Evolutionary conservation across 2,329 filamentous ascomycete species (phyloP).

Genomic region (Fragosphaeria purpurea): DNA sequence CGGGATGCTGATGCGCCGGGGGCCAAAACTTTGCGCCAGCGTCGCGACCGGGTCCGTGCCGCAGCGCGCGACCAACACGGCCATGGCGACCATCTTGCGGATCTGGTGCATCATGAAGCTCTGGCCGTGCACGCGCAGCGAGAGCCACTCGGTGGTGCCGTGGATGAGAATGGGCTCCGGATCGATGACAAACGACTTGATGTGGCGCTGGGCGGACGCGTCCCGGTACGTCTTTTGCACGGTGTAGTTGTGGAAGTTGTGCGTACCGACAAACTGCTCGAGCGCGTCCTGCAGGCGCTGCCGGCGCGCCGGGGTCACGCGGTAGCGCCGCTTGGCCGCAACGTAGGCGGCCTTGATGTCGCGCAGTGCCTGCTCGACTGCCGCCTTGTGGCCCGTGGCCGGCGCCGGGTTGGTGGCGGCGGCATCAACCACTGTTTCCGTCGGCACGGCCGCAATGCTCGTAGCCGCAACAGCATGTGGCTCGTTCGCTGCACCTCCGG

Average conservation of each 20-base stretch:
- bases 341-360: constrained; percentile 75
- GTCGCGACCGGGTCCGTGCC: constrained; percentile 63
- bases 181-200: constrained; percentile 83
- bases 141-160: constrained; percentile 92
- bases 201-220: constrained; percentile 76
- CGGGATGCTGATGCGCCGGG: constrained; percentile 71
- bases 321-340: constrained; percentile 73
- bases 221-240: constrained; percentile 76
- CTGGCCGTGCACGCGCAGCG: constrained; percentile 91
- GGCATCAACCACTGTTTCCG: background rate
- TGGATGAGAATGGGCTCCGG: constrained; percentile 70
- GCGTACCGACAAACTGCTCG: constrained; percentile 67
- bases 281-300: constrained; percentile 67
- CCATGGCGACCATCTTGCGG: constrained; percentile 97
- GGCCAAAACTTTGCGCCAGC: constrained; percentile 64
- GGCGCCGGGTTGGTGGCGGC: constrained; percentile 20
- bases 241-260: constrained; percentile 97
- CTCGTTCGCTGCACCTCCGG: background rate
- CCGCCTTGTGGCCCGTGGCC: constrained; percentile 13
- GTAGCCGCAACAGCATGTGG: background rate
- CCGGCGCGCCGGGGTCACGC: constrained; percentile 63
- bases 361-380: constrained; percentile 56
- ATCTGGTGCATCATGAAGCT: constrained; percentile 99
- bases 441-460: constrained; percentile 6
- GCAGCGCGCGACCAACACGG: constrained; percentile 71